A percentile compares a stretch with the other conserved stretches of the same genome.
phyloP scores from a whole-genome alignment of 176 grass and related monocot genomes.

The Cymbopogon citratus region DNA sequence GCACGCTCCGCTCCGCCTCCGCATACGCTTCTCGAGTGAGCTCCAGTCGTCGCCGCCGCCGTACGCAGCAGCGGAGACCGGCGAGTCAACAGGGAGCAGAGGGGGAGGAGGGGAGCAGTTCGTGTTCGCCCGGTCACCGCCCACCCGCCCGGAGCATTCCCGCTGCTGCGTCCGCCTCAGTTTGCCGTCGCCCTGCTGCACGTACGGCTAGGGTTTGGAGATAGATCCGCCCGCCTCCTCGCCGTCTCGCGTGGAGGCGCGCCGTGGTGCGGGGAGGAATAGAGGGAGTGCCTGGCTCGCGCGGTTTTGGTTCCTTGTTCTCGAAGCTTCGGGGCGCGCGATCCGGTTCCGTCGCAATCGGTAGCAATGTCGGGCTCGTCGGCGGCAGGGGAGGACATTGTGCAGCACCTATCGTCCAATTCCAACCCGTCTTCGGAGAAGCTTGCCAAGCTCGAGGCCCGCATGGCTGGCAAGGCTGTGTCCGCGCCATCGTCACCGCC shows the following conservation, averaged over 20 bases:
- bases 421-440: conserved; percentile 91
- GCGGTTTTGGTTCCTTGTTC: conserved; percentile 24
- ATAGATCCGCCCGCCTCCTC: conserved; percentile 20
- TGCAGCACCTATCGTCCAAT: conserved; percentile 88
- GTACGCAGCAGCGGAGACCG: neutral
- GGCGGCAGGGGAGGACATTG: conserved; percentile 86
- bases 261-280: neutral
- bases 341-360: conserved; percentile 28
- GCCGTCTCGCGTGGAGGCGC: neutral
- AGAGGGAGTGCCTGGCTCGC: neutral
- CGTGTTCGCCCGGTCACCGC: neutral
- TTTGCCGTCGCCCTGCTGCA: neutral
- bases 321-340: conserved; percentile 21
- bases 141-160: conserved; percentile 7
- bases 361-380: conserved; percentile 35
- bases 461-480: conserved; percentile 93
- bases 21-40: neutral
- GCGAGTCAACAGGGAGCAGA: conserved; percentile 15
- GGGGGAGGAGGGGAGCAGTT: conserved; percentile 12
- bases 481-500: conserved; percentile 56
- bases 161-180: neutral
- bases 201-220: neutral
- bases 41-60: neutral
- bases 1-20: neutral
- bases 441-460: conserved; percentile 96